Conservation (phyloP, 768 basidiomycete genomes). For the Naganishia antarctica region DNA sequence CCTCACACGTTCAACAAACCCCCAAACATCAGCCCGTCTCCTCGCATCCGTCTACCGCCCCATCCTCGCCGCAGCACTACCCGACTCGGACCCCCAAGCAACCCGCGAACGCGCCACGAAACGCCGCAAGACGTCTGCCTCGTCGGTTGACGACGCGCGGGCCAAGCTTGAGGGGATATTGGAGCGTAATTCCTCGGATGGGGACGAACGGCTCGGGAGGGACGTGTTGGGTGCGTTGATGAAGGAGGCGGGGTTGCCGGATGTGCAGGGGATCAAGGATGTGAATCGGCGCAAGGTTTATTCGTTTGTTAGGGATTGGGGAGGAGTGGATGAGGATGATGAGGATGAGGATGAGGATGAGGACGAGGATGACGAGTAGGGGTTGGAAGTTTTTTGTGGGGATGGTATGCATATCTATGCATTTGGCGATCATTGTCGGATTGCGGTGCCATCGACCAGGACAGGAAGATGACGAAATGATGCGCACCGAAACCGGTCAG, state of each 20-base stretch:
- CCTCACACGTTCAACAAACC: slow-evolving; percentile 61
- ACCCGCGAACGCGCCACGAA: slow-evolving; percentile 49
- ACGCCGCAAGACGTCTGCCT: neutral
- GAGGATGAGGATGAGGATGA: slow-evolving; percentile 26
- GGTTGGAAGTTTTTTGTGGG: no score
- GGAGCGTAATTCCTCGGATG: slow-evolving; percentile 23
- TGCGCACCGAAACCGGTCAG: no score
- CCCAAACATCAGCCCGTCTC: slow-evolving; percentile 73
- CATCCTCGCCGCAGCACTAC: slow-evolving; percentile 58
- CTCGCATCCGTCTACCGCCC: slow-evolving; percentile 66
- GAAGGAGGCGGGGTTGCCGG: slow-evolving; percentile 60
- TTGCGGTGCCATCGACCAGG: no score
- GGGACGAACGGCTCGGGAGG: slow-evolving; percentile 12
- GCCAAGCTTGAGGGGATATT: slow-evolving; percentile 4
- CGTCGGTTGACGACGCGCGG: neutral
- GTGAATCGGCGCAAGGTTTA: slow-evolving; percentile 79
- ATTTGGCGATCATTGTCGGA: no score
- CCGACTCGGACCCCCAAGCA: slow-evolving; percentile 35
- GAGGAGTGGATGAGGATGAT: slow-evolving; percentile 48
- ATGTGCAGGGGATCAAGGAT: slow-evolving; percentile 64
- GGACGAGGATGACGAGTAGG: slow-evolving; percentile 16
- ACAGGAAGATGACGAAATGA: no score
- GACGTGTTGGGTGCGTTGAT: slow-evolving; percentile 62
- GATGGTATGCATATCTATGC: no score
- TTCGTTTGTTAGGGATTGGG: slow-evolving; percentile 63